Base-by-base conservation (phyloP, 2,329 filamentous ascomycete species). In the Zymoseptoria brevis region DNA sequence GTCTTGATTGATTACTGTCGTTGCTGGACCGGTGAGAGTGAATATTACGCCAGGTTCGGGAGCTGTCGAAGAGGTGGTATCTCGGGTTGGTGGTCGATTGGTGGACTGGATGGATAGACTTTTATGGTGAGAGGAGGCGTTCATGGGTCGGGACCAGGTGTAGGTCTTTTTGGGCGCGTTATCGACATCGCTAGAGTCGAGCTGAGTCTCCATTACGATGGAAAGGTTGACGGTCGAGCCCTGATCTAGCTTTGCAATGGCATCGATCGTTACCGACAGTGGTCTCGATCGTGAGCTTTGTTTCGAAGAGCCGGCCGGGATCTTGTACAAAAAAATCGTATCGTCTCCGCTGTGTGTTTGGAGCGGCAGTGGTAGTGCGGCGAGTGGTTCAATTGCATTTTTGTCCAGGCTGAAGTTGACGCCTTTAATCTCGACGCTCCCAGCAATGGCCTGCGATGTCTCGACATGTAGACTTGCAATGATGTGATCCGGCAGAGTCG, bases 261-360 rank as follows among this genome's bases (percentile, higher is more conserved):
- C 67, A 48, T 57, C 35, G 16, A 71, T 61, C 3, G 59, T 57
- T 19, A 68, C 60, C 4, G 58, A 54, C 1, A 66, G 54, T n/a
- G 59, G 51, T 13, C 55, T 58, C 1, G 54, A 13, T 4, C 26
- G 11, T 7, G 16, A 13, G 7, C 3, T n/a, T 13, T n/a, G 35
- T 45, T 45, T 45, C 16, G 35, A 6, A 2, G 35, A 45, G 35
- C 13, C 6, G 30, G 57, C 6, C 41, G 41, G 35, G 19, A 29
- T 7, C 11, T 57, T 57, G 75, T 90, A 93, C 56, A 92, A 77
- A 66, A 90, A 85, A 1, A 87, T 88, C 62, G 90, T 76, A 71
- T 91, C 87, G 69, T 93, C 89, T 66, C 88, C 86, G 16, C 87
- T 83, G 13, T 84, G 61, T 11, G 68, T 62, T 13, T 62, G 56